Evolutionary conservation across 176 grass and related monocot genomes (phyloP), one percentile per base, ranked within the genome.

Genomic region (Musa schizocarpa): DNA sequence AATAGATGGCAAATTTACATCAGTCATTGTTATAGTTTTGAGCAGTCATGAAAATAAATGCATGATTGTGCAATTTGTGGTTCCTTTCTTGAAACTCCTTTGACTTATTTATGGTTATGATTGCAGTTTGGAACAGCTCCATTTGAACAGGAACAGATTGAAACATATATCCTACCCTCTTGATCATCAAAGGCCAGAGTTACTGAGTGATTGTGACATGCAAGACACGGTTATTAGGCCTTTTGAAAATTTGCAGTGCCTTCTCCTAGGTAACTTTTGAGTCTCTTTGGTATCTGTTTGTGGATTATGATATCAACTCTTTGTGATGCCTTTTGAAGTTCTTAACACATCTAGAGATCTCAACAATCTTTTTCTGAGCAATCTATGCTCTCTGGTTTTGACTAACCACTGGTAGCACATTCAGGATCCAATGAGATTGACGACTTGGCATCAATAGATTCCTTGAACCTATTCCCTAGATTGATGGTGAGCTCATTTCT

Each of bases 121-220:
- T 34, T 62, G 12, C 81, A 98, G 94, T 76, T 87, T 98, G 88
- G 84, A 93, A 78, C 84, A 98, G 52, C 88, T 98, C 34, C 73
- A 98, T 91, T 78, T 98, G 84, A 98, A 93, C 80, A 91, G 90
- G 76, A 98, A 98, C 76, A 91, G 81, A 78, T 24, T 98, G 75
- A 98, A 87, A 61, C 82, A 83, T 74, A 79, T 93, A 84, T 84
- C 58, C 61, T 93, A 98, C 66, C 88, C 94, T n/a, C 82, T 82
- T 43, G 82, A 86, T 80, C 84, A 75, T 77, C 55, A 56, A 59
- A 23, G 66, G 52, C 3, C 64, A 70, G 77, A 51, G 10, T 26
- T 22, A 51, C 10, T 50, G 9, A 52, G 13, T 62, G 26, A 63
- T 71, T 16, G 50, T 50, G n/a, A 24, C 76, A 68, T 59, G 62